These are phyloP conservation scores for Mycena haematopus DNA, from an alignment of 768 basidiomycete genomes.

Conservation along the genomic window DNA sequence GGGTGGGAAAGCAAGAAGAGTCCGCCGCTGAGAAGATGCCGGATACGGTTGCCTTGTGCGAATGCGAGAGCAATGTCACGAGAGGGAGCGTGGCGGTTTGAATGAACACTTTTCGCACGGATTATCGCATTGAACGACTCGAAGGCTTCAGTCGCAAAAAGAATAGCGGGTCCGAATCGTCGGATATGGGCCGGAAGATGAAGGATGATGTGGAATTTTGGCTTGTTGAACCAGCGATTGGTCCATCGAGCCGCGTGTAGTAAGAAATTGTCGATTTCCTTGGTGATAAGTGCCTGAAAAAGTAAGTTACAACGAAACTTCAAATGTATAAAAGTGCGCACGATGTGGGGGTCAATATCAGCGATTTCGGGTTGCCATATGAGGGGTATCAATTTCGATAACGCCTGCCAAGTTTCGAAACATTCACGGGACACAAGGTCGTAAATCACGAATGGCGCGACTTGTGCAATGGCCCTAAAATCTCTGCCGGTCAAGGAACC, in stretches of 20 bases:
- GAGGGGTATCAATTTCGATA: conserved; percentile 42
- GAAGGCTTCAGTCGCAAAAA: no score
- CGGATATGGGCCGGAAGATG: conserved; percentile 46
- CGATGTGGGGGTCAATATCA: conserved; percentile 29
- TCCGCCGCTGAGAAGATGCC: neutral
- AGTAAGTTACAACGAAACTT: neutral
- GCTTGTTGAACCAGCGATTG: conserved; percentile 42
- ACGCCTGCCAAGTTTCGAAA: conserved; percentile 34
- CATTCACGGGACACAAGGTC: neutral
- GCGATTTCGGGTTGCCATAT: conserved; percentile 48
- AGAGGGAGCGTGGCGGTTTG: no score
- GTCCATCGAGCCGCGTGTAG: conserved; percentile 37
- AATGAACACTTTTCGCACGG: conserved; percentile 12
- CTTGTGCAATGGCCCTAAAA: conserved; percentile 27
- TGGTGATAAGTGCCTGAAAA: conserved; percentile 30
- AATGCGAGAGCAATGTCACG: no score
- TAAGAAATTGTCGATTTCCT: conserved; percentile 44
- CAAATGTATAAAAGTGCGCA: neutral
- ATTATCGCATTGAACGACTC: no score
- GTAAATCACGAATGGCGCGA: neutral
- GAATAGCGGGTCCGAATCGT: conserved; percentile 41
- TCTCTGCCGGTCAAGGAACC: conserved; percentile 34
- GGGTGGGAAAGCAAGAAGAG: neutral
- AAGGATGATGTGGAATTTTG: conserved; percentile 32
- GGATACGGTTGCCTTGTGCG: no score